These are phyloP conservation scores for Cyclotella baltica DNA, from an alignment of 108 stramenopile genomes.

Conservation along the genomic window DNA sequence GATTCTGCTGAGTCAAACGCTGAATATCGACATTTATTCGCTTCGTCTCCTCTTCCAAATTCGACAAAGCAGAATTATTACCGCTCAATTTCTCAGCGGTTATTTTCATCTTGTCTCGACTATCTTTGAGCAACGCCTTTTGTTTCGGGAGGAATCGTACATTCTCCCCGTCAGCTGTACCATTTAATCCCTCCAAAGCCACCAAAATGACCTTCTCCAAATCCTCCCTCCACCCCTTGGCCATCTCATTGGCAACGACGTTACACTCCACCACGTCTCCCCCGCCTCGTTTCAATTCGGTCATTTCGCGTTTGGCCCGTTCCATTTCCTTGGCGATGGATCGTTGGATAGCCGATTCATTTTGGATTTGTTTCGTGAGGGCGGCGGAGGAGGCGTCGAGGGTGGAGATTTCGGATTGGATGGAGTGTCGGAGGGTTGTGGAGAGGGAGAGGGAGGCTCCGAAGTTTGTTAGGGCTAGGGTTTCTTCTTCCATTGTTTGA, in stretches of 20 bases:
- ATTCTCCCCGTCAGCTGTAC: not conserved
- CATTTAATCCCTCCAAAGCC: not conserved
- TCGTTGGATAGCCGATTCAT: not conserved
- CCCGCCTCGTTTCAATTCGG: not conserved
- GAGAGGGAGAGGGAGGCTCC: conserved; percentile 17
- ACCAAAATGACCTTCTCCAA: not conserved
- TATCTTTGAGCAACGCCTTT: not conserved
- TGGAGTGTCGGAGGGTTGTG: conserved; percentile 24
- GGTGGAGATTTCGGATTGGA: conserved; percentile 14
- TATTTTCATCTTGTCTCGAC: not conserved
- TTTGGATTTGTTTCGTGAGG: conserved; percentile 2
- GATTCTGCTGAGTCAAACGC: conserved; percentile 30
- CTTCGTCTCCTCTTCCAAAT: conserved; percentile 2
- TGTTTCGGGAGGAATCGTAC: not conserved
- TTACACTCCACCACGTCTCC: conserved; percentile 1
- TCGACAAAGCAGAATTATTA: not conserved
- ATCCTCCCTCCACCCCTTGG: conserved; percentile 5
- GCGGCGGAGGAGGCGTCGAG: conserved; percentile 7
- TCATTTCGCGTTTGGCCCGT: conserved; percentile 19
- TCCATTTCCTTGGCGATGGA: conserved; percentile 15
- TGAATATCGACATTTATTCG: not conserved
- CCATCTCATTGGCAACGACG: not conserved
- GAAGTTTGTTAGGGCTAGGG: conserved; percentile 14
- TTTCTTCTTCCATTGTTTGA: conserved; percentile 15
- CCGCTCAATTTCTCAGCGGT: not conserved